These are phyloP conservation scores for Butyriboletus regius DNA, from an alignment of 1,284 basidiomycete genomes.

Conservation along the genomic window DNA sequence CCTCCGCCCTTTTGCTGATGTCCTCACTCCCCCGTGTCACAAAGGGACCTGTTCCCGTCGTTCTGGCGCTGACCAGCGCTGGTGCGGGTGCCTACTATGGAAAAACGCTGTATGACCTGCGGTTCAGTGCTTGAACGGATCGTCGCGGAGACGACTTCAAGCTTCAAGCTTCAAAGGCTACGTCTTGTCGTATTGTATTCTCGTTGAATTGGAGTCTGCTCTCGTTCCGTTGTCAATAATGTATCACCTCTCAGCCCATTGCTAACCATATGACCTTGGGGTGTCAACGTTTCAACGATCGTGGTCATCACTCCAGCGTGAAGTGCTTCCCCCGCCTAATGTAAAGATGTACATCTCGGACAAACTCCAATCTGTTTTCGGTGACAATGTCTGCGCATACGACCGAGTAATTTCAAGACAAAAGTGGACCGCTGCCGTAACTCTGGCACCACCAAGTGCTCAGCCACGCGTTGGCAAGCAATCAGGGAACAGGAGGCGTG, in stretches of 20 bases:
- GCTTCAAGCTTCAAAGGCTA: not conserved
- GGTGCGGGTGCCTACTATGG: conserved; percentile 66
- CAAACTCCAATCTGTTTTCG: conserved; percentile 4
- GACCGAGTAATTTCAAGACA: conserved; percentile 2
- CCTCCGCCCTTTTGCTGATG: conserved; percentile 69
- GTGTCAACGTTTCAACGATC: not conserved
- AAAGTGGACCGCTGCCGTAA: not conserved
- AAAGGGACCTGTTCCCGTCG: conserved; percentile 72
- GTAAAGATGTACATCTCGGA: conserved; percentile 14
- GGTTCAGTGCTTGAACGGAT: conserved; percentile 23
- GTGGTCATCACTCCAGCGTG: not conserved
- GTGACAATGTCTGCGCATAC: conserved; percentile 1
- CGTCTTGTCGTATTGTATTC: conserved; percentile 9
- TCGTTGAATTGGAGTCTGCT: not conserved
- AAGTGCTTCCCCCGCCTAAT: not conserved
- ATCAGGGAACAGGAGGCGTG: conserved; percentile 33
- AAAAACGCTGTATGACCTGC: conserved; percentile 49
- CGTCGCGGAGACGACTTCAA: not conserved
- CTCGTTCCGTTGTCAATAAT: conserved; percentile 3
- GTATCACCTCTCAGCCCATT: not conserved
- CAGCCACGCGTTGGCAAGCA: not conserved
- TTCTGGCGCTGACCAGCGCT: conserved; percentile 58
- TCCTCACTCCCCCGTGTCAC: conserved; percentile 68
- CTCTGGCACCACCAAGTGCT: conserved; percentile 1
- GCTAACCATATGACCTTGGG: not conserved